Percentiles rank a stretch among this genome's conserved stretches.
Evolutionary conservation across 306 rosid genomes (phyloP).

Genomic region (Rosa multiflora): DNA sequence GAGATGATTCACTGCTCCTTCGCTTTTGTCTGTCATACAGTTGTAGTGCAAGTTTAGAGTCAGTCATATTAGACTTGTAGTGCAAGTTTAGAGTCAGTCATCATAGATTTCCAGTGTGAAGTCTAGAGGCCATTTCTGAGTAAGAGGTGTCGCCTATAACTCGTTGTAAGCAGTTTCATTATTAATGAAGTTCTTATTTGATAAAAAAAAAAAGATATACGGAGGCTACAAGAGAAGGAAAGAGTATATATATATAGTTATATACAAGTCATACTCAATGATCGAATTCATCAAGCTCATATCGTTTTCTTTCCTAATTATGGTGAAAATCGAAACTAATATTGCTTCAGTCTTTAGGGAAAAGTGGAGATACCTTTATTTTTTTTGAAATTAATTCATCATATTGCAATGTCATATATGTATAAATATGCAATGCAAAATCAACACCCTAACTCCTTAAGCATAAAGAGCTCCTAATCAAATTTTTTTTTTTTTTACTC

Average conservation of each 20-base stretch:
- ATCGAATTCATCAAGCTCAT: background rate
- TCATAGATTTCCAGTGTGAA: no score
- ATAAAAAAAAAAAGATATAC: no score
- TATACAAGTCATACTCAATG: background rate
- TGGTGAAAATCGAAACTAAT: background rate
- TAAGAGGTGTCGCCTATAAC: no score
- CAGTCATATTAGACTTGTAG: no score
- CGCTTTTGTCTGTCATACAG: no score
- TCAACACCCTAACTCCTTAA: background rate
- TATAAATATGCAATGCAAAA: background rate
- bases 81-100: no score
- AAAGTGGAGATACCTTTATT: background rate
- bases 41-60: no score
- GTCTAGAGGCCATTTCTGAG: no score
- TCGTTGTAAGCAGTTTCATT: no score
- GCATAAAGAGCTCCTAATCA: background rate
- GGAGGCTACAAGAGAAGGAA: background rate
- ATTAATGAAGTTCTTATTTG: no score
- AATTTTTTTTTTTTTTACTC: background rate
- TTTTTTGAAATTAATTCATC: background rate
- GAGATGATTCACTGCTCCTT: no score
- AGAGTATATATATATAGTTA: background rate
- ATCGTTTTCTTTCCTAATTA: background rate
- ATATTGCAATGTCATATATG: background rate
- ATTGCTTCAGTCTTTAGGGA: background rate